A percentile compares a stretch with the other conserved stretches of the same genome.
phyloP scores from a whole-genome alignment of 2,329 filamentous ascomycete species.

The Fusarium oxysporum region DNA sequence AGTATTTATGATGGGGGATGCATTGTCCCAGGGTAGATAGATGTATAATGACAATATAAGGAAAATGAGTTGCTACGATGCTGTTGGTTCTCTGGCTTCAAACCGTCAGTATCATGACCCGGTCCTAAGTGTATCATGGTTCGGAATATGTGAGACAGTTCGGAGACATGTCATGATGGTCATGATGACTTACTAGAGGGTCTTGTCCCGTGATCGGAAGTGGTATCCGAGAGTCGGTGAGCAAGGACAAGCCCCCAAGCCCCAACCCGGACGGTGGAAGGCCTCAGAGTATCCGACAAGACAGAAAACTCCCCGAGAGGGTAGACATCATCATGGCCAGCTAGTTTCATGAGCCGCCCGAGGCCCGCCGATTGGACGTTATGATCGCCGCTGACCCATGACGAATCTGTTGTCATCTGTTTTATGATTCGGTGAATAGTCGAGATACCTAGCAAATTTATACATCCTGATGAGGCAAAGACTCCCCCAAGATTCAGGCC shows the following conservation, averaged over 20 bases:
- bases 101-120: neutral
- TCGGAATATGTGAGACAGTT: neutral
- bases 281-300: neutral
- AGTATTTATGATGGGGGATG: slow-evolving; percentile 2
- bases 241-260: neutral
- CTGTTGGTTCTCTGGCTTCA: neutral
- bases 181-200: neutral
- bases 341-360: slow-evolving; percentile 27
- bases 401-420: slow-evolving; percentile 4
- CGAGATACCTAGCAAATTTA: slow-evolving; percentile 12
- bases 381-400: slow-evolving; percentile 6
- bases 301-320: neutral
- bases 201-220: neutral
- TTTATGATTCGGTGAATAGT: slow-evolving; percentile 34
- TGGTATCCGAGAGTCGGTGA: neutral
- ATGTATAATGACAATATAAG: slow-evolving; percentile 17
- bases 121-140: neutral
- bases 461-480: slow-evolving; percentile 32
- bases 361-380: slow-evolving; percentile 24
- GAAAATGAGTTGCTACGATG: neutral
- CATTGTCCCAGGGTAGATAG: slow-evolving; percentile 9
- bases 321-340: slow-evolving; percentile 3
- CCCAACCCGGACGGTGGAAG: neutral
- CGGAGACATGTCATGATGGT: neutral
- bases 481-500: slow-evolving; percentile 14